Conservation (phyloP, 2,329 filamentous ascomycete species). For the Hypomyces rosellus region DNA sequence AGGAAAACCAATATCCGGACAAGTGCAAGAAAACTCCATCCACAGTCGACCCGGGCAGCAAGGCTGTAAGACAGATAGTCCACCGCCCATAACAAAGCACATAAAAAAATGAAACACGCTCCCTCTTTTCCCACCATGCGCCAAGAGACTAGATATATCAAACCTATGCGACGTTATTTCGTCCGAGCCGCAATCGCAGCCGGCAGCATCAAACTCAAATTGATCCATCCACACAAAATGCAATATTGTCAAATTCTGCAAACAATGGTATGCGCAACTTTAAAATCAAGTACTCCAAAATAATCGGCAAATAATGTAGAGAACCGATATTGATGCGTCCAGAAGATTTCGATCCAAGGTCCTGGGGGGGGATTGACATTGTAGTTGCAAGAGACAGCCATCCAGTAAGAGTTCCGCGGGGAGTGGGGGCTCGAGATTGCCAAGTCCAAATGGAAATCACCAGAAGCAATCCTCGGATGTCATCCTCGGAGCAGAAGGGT, state of each 20-base stretch:
- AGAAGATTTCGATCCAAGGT: conserved; percentile 6
- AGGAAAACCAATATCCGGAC: conserved; percentile 23
- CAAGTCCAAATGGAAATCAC: conserved; percentile 13
- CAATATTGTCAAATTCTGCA: conserved; percentile 8
- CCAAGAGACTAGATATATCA: conserved; percentile 18
- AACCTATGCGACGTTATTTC: conserved; percentile 29
- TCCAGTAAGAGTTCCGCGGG: conserved; percentile 3
- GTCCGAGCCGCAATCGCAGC: conserved; percentile 24
- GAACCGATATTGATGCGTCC: conserved; percentile 5
- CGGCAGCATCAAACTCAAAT: conserved; percentile 13
- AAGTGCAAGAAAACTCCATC: conserved; percentile 24
- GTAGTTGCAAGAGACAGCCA: conserved; percentile 4
- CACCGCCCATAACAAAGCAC: conserved; percentile 8
- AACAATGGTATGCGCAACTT: conserved; percentile 13
- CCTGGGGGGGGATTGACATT: conserved; percentile 2
- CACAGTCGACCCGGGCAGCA: conserved; percentile 30
- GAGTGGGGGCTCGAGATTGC: background rate
- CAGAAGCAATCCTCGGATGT: conserved; percentile 10
- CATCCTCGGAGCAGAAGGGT: conserved; percentile 4
- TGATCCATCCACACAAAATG: conserved; percentile 20
- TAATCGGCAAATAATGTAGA: background rate
- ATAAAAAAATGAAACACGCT: conserved; percentile 16
- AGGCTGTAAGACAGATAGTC: conserved; percentile 19
- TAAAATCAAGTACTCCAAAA: conserved; percentile 1
- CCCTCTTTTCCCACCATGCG: conserved; percentile 26